These are phyloP conservation scores for Suhomyces tanzawaensis DNA, from an alignment of 805 yeast genomes.

Conservation along the genomic window DNA sequence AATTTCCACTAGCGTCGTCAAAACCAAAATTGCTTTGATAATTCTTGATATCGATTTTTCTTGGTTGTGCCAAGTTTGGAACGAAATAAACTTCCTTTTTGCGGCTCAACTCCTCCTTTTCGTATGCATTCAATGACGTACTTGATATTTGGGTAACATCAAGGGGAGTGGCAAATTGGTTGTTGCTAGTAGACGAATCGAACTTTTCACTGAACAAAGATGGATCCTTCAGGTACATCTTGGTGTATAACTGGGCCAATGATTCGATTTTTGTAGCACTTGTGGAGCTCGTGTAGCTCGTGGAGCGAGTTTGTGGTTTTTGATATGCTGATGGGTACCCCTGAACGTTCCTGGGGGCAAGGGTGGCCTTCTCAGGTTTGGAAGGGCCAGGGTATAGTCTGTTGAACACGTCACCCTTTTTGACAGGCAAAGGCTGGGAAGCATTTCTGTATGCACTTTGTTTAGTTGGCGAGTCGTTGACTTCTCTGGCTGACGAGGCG, in stretches of 20 bases:
- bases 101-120: conserved; percentile 58
- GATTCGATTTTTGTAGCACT: background rate
- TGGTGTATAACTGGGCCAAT: conserved; percentile 17
- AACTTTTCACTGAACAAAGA: conserved; percentile 16
- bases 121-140: conserved; percentile 46
- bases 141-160: background rate
- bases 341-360: background rate
- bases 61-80: conserved; percentile 30
- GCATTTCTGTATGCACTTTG: conserved; percentile 5
- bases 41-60: conserved; percentile 36
- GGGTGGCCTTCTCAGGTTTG: background rate
- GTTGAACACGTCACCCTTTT: conserved; percentile 10
- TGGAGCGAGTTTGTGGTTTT: background rate
- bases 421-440: conserved; percentile 9
- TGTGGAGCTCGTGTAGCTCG: background rate
- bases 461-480: conserved; percentile 9
- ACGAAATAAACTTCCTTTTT: conserved; percentile 49
- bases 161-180: background rate
- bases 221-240: conserved; percentile 26
- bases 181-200: conserved; percentile 6
- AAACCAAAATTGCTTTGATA: conserved; percentile 59
- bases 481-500: background rate
- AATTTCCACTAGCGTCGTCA: conserved; percentile 68
- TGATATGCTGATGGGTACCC: background rate
- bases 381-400: conserved; percentile 11